Conservation (phyloP, 257 asterid species). For the Agastache rugosa region DNA sequence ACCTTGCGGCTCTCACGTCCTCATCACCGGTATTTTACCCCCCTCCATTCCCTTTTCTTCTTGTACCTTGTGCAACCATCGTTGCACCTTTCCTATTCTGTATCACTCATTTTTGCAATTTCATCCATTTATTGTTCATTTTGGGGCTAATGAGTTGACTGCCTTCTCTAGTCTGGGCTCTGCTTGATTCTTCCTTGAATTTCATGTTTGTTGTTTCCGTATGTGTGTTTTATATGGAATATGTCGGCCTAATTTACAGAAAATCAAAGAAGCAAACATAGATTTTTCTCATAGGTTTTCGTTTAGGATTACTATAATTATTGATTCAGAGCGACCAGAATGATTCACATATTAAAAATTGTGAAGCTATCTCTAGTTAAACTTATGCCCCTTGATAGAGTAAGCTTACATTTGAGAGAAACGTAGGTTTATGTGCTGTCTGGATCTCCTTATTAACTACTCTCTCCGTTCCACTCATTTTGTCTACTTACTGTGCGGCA, state of each 20-base stretch:
- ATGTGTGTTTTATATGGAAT: neutral
- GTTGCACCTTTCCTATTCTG: neutral
- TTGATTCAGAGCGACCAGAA: neutral
- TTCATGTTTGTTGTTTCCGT: neutral
- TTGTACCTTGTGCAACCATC: neutral
- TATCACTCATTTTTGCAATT: neutral
- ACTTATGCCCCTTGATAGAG: neutral
- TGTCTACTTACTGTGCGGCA: too few relatives aligned
- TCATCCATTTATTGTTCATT: neutral
- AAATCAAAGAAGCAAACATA: neutral
- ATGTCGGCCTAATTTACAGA: neutral
- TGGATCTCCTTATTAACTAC: neutral
- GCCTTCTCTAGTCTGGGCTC: neutral
- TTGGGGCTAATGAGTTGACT: neutral
- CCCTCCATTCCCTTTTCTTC: neutral
- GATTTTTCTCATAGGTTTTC: conserved; percentile 1
- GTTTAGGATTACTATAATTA: neutral
- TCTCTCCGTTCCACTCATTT: too few relatives aligned
- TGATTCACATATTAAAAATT: neutral
- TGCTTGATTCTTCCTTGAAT: conserved; percentile 5
- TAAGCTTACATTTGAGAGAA: neutral
- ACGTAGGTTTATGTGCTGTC: neutral
- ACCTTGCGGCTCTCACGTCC: conserved; percentile 95
- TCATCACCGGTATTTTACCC: conserved; percentile 75
- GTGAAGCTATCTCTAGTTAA: neutral